Evolutionary conservation across 1,284 basidiomycete species (phyloP), one percentile per base, ranked within the genome.

Genomic region (Somion occarium): DNA sequence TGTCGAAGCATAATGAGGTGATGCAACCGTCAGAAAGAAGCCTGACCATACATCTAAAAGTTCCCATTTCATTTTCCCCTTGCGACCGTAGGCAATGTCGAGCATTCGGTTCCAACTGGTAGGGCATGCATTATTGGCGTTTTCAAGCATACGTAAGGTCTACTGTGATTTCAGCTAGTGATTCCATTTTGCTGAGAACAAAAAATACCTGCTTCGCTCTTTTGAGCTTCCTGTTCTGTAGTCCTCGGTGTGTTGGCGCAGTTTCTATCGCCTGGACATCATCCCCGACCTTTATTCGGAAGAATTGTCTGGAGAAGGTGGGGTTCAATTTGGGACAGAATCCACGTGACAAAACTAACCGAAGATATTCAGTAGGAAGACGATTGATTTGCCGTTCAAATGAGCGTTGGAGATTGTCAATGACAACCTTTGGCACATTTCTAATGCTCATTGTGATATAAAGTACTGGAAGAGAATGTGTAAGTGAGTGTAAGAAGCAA

Each of bases 41-140:
- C 13, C 20, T 15, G 15, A 15, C 34, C 68, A 54, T 53, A 84
- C 85, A 68, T 81, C 64, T 63, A 88, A 68, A 25, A 88, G 67
- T 58, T 89, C 84, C 70, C 79, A 76, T 58, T 73, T 78, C 19
- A 91, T 65, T 61, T 79, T 85, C 12, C 90, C 91, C 54, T 76
- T 79, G 51, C 86, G 73, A 18, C 87, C 91, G 65, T 90, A 91
- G n/a, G 89, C 89, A n/a, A 82, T 61, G 57, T 84, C 77, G 19
- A 91, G 70, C n/a, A 89, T 64, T 51, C 78, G 72, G 7, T 69
- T 68, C 55, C 22, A 43, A 23, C 13, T 23, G 5, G 15, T 4
- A 24, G 30, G 7, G 15, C 30, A 34, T 34, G 30, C 30, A 34
- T 15, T 59, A 59, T 83, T 87, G 7, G 87, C 88, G 37, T 66